Conservation (phyloP, 345 rosid species). For the Eucalyptus rudis region DNA sequence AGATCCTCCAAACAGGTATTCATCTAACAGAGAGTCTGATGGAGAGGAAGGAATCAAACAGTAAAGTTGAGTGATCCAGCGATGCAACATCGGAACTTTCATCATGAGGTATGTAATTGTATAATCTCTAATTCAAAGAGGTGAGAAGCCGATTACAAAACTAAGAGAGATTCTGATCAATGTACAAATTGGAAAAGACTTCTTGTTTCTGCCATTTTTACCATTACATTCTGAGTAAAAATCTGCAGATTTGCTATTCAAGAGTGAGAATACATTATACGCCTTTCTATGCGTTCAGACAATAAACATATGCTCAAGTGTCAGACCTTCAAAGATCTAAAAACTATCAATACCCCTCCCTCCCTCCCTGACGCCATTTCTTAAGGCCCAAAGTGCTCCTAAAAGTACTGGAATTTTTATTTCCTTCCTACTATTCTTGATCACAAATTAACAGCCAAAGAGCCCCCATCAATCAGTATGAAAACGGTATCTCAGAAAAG, state of each 20-base stretch:
- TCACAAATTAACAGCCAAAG: neutral
- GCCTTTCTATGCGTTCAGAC: neutral
- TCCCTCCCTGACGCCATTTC: neutral
- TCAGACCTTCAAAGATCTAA: neutral
- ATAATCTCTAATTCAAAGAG: neutral
- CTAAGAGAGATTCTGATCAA: neutral
- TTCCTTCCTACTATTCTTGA: neutral
- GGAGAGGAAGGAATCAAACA: neutral
- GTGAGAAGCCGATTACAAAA: neutral
- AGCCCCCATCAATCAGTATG: neutral
- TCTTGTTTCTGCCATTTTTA: neutral
- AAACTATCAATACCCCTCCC: neutral
- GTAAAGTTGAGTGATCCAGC: neutral
- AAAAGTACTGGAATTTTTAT: neutral
- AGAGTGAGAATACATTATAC: neutral
- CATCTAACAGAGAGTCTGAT: neutral
- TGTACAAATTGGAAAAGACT: neutral
- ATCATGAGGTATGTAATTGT: neutral
- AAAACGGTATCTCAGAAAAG: neutral
- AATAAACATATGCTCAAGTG: neutral
- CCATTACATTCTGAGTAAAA: neutral
- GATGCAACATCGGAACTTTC: neutral
- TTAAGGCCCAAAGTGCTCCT: neutral
- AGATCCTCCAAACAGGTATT: neutral
- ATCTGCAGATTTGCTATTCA: neutral